Percentiles rank a stretch among this genome's conserved stretches.
Conservation (phyloP, 1,284 basidiomycete species). For the Puccinia novopanici region DNA sequence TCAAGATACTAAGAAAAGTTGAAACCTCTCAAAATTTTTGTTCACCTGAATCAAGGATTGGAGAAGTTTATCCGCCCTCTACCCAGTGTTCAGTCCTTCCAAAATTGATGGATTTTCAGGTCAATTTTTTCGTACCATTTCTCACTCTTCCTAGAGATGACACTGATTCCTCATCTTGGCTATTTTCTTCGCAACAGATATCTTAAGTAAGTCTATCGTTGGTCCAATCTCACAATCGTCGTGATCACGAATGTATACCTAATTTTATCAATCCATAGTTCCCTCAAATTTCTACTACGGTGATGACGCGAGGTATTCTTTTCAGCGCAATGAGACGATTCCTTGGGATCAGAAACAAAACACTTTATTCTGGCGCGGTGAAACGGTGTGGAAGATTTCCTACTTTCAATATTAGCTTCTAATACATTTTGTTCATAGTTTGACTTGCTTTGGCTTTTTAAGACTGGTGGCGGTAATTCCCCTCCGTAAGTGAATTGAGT, state of each 20-base stretch:
- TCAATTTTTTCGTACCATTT: not conserved
- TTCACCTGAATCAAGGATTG: constrained; percentile 40
- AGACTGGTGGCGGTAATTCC: constrained; percentile 50
- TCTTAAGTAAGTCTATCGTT: constrained; percentile 34
- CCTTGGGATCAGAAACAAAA: constrained; percentile 39
- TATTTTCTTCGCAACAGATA: constrained; percentile 17
- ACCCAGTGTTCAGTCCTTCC: constrained; percentile 50
- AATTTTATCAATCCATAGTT: constrained; percentile 7
- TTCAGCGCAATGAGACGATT: constrained; percentile 45
- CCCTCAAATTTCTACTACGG: constrained; percentile 51
- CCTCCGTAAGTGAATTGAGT: constrained; percentile 45
- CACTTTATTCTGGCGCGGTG: constrained; percentile 45
- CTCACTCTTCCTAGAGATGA: not conserved
- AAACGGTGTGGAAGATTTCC: constrained; percentile 33
- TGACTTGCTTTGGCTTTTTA: constrained; percentile 1
- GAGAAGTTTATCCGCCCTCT: constrained; percentile 49
- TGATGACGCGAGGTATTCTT: constrained; percentile 49
- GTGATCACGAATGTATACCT: too few relatives aligned
- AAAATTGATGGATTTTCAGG: constrained; percentile 50
- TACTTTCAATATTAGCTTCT: not conserved
- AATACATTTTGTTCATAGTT: not conserved
- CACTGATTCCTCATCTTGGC: not conserved
- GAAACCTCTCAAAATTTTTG: not conserved
- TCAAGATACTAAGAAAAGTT: constrained; percentile 9
- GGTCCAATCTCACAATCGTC: not conserved